A percentile compares a stretch with the other conserved stretches of the same genome.
Evolutionary conservation across 768 basidiomycete genomes (phyloP).

Genomic region (Galerina marginata): DNA sequence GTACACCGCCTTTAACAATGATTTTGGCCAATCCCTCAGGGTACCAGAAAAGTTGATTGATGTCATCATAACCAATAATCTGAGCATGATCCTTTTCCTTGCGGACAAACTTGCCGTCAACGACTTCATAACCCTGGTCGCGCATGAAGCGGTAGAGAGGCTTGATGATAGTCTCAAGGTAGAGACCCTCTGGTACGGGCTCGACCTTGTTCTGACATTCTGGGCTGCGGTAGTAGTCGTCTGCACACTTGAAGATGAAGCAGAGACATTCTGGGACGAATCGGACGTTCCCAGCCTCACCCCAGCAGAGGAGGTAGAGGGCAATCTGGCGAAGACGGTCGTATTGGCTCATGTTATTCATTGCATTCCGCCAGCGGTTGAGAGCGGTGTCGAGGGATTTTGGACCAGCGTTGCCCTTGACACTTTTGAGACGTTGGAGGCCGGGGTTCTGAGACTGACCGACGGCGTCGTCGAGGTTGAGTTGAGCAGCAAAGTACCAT

Average conservation of each 20-base stretch:
- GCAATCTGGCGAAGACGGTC: constrained; percentile 97
- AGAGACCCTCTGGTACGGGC: constrained; percentile 93
- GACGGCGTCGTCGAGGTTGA: constrained; percentile 98
- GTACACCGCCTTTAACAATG: constrained; percentile 83
- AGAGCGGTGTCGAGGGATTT: constrained; percentile 95
- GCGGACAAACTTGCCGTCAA: constrained; percentile 93
- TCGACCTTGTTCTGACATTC: constrained; percentile 96
- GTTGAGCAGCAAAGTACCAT: constrained; percentile 99
- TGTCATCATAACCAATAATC: constrained; percentile 99
- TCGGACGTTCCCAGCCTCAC: constrained; percentile 95
- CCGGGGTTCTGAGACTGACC: constrained; percentile 95
- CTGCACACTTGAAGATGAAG: constrained; percentile 99
- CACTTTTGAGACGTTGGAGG: constrained; percentile 84
- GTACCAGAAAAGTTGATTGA: constrained; percentile 99
- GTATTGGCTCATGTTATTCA: constrained; percentile 99
- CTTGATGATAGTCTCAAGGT: constrained; percentile 89
- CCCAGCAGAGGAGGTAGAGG: constrained; percentile 96
- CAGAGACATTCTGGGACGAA: constrained; percentile 97
- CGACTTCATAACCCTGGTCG: constrained; percentile 96
- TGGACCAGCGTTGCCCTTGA: constrained; percentile 62
- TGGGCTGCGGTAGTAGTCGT: constrained; percentile 98
- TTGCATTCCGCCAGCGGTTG: constrained; percentile 95
- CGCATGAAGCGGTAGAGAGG: constrained; percentile 95
- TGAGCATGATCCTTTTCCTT: constrained; percentile 94
- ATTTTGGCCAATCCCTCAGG: constrained; percentile 97